Percentiles rank a stretch among this genome's conserved stretches.
Conservation (phyloP, 1,284 basidiomycete species). For the Entoloma clypeatum region DNA sequence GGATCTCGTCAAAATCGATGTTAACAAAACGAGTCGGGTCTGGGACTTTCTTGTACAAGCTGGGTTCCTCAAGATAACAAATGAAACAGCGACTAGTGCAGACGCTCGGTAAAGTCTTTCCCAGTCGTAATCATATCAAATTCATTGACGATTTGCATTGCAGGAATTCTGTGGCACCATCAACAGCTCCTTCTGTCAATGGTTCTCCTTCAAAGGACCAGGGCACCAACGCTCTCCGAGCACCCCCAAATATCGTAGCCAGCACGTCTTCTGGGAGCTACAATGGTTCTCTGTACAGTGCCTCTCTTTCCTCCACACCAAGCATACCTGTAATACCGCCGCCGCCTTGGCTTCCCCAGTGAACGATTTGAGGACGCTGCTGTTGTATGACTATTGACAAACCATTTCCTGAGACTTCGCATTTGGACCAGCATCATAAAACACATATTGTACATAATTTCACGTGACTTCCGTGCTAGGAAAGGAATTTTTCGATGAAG, state of each 20-base stretch:
- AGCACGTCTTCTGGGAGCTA: conserved; percentile 31
- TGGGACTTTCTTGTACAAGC: conserved; percentile 87
- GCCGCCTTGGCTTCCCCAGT: conserved; percentile 17
- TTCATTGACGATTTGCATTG: conserved; percentile 1
- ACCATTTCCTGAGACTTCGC: conserved; percentile 9
- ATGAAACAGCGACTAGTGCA: conserved; percentile 33
- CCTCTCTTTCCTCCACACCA: conserved; percentile 29
- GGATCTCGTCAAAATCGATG: conserved; percentile 88
- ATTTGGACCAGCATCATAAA: conserved; percentile 18
- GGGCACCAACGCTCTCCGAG: conserved; percentile 24
- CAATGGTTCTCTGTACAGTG: conserved; percentile 35
- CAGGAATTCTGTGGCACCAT: conserved; percentile 14
- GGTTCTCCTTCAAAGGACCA: conserved; percentile 32
- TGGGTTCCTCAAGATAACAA: conserved; percentile 64
- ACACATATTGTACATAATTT: too few species aligned
- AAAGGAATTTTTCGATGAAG: too few species aligned
- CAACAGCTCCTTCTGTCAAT: conserved; percentile 22
- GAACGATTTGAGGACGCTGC: conserved; percentile 1
- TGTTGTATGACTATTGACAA: conserved; percentile 12
- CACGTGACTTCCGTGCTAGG: too few species aligned
- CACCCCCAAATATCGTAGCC: conserved; percentile 23
- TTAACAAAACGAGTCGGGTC: conserved; percentile 85
- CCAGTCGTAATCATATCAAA: background rate
- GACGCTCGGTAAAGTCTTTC: conserved; percentile 26
- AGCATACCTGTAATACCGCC: conserved; percentile 12